Base-by-base conservation (phyloP, 78 protist genomes). In the Planoprotostelium fungivorum region DNA sequence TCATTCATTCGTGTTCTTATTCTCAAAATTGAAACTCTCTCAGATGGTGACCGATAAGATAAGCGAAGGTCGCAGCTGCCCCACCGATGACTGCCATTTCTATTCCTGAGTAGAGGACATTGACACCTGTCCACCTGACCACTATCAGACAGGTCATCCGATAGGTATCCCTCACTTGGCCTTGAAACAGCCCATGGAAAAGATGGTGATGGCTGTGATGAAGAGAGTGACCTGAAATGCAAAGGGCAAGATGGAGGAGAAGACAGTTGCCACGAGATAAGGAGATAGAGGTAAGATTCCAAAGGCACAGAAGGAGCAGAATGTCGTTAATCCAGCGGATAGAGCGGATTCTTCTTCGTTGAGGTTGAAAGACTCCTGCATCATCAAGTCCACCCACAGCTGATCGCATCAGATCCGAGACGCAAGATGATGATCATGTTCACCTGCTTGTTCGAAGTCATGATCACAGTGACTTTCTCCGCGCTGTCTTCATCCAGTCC, bases 401-500 rank as follows among this genome's bases (percentile, higher is more conserved):
- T 84, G 38, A 1, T 1, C 5, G 38, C 31, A 51, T 51, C 73
- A 51, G 5, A 25, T 51, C 31, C 16, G 16, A 25, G 73, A 51
- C 16, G 5, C 31, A 51, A 51, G 73, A 51, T 51, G 73, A 51
- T 51, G 5, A 25, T 51, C 16, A 51, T 16, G 16, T 51, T 51
- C n/a, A 51, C 73, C 73, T 51, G 5, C 73, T 51, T 5, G 16
- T 90, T 51, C 25, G 85, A 86, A 1, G 88, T 29, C 83, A 89
- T 0, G 37, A 37, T 1, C 31, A 9, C 1, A 29, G 86, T 35
- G 85, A 90, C 85, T 28, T 29, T 28, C 23, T 5, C 28, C 1
- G 92, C 92, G 5, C 86, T 88, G 5, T 85, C 1, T 28, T 86
- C 39, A 73, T 29, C 38, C 86, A 90, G 23, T 25, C 92, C 92